Percentiles rank a stretch among this genome's conserved stretches.
Conservation (phyloP, 805 yeast species). For the Hanseniaspora mollemarum region DNA sequence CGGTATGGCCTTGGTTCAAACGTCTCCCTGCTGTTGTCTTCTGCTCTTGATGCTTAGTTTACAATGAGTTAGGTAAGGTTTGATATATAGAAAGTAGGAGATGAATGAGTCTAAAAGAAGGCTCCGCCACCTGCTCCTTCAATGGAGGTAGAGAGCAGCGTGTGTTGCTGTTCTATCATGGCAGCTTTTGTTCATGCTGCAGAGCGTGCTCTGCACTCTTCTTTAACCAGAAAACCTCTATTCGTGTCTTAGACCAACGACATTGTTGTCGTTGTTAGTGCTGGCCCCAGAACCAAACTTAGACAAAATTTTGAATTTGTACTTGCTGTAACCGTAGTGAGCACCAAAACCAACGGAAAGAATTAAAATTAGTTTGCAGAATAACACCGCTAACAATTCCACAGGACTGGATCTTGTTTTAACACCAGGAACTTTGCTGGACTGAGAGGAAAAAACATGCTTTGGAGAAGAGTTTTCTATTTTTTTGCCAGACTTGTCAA, state of each 20-base stretch:
- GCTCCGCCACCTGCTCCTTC: too few species aligned
- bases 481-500: neutral
- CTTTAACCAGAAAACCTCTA: constrained; percentile 1
- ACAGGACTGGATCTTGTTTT: neutral
- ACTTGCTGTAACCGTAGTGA: constrained; percentile 4
- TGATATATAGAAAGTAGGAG: too few species aligned
- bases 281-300: constrained; percentile 19
- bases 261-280: constrained; percentile 19
- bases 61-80: too few species aligned
- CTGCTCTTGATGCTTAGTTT: neutral
- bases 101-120: too few species aligned
- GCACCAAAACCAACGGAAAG: neutral
- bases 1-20: too few species aligned
- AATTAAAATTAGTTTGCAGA: constrained; percentile 1
- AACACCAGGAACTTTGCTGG: neutral
- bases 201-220: too few species aligned
- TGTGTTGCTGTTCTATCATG: too few species aligned
- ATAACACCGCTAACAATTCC: constrained; percentile 9
- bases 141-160: too few species aligned
- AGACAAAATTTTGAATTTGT: constrained; percentile 15
- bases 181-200: too few species aligned
- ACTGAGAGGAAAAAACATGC: neutral
- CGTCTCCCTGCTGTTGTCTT: too few species aligned
- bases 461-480: neutral
- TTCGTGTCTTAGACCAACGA: constrained; percentile 25